phyloP scores from a whole-genome alignment of 108 stramenopile species.

The Pseudonitzschia delicatissima region DNA sequence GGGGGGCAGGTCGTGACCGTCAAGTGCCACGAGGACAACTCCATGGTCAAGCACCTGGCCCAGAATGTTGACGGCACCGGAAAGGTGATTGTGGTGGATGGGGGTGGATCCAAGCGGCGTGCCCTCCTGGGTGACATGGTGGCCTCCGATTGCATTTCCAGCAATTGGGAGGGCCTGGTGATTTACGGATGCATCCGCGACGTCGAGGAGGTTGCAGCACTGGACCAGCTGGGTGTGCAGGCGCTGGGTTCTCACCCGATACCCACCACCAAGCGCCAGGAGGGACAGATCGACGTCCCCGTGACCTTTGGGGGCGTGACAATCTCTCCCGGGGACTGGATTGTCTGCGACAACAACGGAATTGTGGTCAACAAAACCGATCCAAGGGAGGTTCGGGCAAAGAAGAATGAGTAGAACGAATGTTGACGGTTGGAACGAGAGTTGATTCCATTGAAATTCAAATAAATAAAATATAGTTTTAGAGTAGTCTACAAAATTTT shows the following conservation, averaged over 20 bases:
- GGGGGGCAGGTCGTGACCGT: conserved; percentile 61
- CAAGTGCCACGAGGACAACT: conserved; percentile 71
- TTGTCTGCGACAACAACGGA: conserved; percentile 37
- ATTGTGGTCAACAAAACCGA: conserved; percentile 22
- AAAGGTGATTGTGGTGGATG: conserved; percentile 68
- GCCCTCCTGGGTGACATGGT: conserved; percentile 71
- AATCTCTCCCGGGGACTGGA: conserved; percentile 20
- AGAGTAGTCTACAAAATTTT: too few species aligned
- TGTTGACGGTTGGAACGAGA: too few species aligned
- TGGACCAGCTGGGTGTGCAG: conserved; percentile 64
- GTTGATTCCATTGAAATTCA: too few species aligned
- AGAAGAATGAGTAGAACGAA: too few species aligned
- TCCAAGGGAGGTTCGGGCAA: too few species aligned
- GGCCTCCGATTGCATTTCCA: conserved; percentile 46
- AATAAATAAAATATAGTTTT: too few species aligned
- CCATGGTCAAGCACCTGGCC: conserved; percentile 47
- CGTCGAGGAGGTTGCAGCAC: conserved; percentile 51
- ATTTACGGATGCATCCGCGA: conserved; percentile 77
- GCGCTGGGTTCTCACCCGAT: conserved; percentile 66
- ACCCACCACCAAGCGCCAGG: conserved; percentile 49
- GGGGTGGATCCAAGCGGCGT: conserved; percentile 51
- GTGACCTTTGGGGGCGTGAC: conserved; percentile 29
- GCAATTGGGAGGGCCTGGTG: conserved; percentile 60
- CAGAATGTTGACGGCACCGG: conserved; percentile 39
- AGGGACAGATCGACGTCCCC: conserved; percentile 28